Conservation (phyloP, 352 stramenopile genomes). For the Globisporangium alternatum region DNA sequence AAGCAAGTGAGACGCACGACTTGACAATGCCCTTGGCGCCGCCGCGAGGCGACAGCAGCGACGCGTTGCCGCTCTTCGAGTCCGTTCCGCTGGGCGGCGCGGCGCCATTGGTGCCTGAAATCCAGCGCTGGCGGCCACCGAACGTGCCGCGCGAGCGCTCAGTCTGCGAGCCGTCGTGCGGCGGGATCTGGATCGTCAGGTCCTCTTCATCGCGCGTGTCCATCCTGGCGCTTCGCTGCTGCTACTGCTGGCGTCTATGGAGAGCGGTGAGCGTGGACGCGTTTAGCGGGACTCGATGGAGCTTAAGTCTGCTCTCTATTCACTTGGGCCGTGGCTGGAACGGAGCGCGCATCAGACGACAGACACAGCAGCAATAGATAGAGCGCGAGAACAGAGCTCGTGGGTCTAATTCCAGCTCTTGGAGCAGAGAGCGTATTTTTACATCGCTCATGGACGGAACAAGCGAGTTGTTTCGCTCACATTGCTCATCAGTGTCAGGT, state of each 20-base stretch:
- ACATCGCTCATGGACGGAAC: too few species aligned
- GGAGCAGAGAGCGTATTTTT: too few species aligned
- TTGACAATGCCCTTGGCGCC: constrained; percentile 37
- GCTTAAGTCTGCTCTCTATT: too few species aligned
- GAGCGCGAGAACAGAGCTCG: too few species aligned
- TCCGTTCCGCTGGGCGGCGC: constrained; percentile 24
- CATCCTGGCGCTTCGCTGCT: constrained; percentile 19
- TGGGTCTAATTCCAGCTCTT: too few species aligned
- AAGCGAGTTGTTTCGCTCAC: too few species aligned
- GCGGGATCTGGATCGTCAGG: constrained; percentile 67
- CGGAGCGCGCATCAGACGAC: too few species aligned
- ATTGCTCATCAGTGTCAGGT: too few species aligned
- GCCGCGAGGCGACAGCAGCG: constrained; percentile 36
- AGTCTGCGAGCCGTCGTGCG: constrained; percentile 65
- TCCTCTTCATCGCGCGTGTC: constrained; percentile 59
- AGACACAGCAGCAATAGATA: too few species aligned
- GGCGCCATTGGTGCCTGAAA: constrained; percentile 28
- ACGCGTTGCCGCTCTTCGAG: constrained; percentile 34
- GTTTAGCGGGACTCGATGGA: too few species aligned
- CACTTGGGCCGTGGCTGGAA: too few species aligned
- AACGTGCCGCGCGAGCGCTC: constrained; percentile 68
- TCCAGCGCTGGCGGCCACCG: constrained; percentile 71
- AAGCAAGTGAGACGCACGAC: constrained; percentile 25
- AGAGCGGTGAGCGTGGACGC: too few species aligned
- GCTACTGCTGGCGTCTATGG: not conserved